phyloP scores from a whole-genome alignment of 805 yeast genomes.

The Zygosaccharomyces bisporus region DNA sequence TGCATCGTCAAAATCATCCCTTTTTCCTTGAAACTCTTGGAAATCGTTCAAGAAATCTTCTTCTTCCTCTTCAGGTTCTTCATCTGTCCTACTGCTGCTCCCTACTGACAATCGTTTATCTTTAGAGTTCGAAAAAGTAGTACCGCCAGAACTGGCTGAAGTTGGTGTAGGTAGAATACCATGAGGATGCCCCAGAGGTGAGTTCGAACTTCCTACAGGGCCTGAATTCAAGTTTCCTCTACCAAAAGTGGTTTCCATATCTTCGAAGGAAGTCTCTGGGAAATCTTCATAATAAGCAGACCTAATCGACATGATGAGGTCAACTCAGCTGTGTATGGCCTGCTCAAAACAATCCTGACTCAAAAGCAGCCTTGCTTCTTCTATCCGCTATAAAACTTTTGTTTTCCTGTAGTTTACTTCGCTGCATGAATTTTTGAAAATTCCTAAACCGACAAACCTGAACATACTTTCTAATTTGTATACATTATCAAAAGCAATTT shows the following conservation, averaged over 20 bases:
- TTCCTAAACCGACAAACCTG: not conserved
- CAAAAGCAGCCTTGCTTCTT: not conserved
- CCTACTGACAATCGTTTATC: slow-evolving; percentile 16
- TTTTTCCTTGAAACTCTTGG: slow-evolving; percentile 28
- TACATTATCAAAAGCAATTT: not conserved
- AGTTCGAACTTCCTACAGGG: slow-evolving; percentile 8
- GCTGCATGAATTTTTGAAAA: not conserved
- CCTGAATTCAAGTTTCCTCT: slow-evolving; percentile 3
- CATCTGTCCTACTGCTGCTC: slow-evolving; percentile 19
- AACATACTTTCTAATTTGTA: not conserved
- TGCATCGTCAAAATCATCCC: slow-evolving; percentile 29
- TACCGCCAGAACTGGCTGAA: slow-evolving; percentile 32
- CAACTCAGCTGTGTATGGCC: too few species aligned
- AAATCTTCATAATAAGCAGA: slow-evolving; percentile 19
- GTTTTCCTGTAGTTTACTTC: not conserved
- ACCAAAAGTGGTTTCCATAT: slow-evolving; percentile 30
- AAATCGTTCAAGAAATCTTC: slow-evolving; percentile 30
- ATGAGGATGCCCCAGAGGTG: slow-evolving; percentile 12
- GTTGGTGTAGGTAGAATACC: slow-evolving; percentile 21
- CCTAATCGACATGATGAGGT: slow-evolving; percentile 21
- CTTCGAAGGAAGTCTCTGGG: slow-evolving; percentile 35
- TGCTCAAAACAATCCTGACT: too few species aligned
- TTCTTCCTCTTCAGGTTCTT: slow-evolving; percentile 23
- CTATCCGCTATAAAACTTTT: too few species aligned
- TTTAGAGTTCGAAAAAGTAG: slow-evolving; percentile 26